These are phyloP conservation scores for Nannizziopsis arthrosporioides DNA, from an alignment of 2,329 filamentous ascomycete species.

Conservation along the genomic window DNA sequence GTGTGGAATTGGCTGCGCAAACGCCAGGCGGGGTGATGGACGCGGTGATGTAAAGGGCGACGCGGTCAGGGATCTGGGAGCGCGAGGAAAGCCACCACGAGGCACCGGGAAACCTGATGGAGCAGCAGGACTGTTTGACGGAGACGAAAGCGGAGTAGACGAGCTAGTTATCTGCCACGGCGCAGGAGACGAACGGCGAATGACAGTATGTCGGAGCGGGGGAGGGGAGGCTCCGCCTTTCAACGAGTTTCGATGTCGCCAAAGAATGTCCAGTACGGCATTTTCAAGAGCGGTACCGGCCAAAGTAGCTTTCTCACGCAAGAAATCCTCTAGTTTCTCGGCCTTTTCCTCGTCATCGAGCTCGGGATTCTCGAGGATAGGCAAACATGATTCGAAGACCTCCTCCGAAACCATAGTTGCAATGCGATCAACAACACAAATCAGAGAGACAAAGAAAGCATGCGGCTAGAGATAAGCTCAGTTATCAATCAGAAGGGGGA, in stretches of 20 bases:
- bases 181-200: slow-evolving; percentile 81
- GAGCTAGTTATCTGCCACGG: slow-evolving; percentile 72
- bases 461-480: neutral
- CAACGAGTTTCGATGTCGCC: slow-evolving; percentile 43
- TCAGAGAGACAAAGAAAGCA: neutral
- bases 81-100: slow-evolving; percentile 62
- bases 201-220: slow-evolving; percentile 74
- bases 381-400: slow-evolving; percentile 81
- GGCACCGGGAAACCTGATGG: slow-evolving; percentile 65
- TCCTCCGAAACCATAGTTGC: slow-evolving; percentile 78
- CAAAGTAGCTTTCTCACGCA: slow-evolving; percentile 66
- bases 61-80: slow-evolving; percentile 61
- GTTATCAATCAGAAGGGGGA: neutral
- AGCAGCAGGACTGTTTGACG: slow-evolving; percentile 65
- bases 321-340: slow-evolving; percentile 75
- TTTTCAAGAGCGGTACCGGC: slow-evolving; percentile 72
- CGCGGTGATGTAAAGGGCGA: slow-evolving; percentile 92
- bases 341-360: slow-evolving; percentile 93
- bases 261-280: slow-evolving; percentile 77
- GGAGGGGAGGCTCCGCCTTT: slow-evolving; percentile 60
- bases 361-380: slow-evolving; percentile 67
- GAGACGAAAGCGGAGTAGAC: slow-evolving; percentile 72
- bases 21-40: slow-evolving; percentile 79
- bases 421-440: slow-evolving; percentile 12
- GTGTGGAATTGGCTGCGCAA: slow-evolving; percentile 87